Conservation (phyloP, 305 asterid genomes). For the Solanum hybrid region DNA sequence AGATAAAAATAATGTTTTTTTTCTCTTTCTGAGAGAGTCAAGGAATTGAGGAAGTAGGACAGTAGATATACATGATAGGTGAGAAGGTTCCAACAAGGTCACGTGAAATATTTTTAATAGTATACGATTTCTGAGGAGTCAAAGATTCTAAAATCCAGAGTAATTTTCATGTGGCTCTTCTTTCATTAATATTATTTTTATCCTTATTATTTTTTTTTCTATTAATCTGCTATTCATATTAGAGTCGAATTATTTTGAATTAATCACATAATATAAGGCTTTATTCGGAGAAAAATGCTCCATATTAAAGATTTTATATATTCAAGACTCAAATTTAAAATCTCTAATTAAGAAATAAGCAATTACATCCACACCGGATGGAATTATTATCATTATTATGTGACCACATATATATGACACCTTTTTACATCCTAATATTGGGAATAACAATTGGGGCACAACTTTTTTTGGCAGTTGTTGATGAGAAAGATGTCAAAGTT, state of each 20-base stretch:
- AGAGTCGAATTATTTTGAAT: rapidly evolving
- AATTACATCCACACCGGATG: too few relatives aligned
- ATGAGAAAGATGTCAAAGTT: not conserved
- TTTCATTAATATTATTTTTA: not conserved
- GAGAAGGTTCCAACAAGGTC: not conserved
- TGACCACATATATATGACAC: not conserved
- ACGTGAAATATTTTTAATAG: not conserved
- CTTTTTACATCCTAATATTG: not conserved
- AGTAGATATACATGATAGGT: not conserved
- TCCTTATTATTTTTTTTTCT: not conserved
- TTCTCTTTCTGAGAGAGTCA: not conserved
- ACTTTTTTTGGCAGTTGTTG: not conserved
- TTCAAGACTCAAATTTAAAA: not conserved
- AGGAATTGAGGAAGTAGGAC: not conserved
- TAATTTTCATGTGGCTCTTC: not conserved
- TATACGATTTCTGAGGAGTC: not conserved
- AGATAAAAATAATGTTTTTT: not conserved
- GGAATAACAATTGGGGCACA: not conserved
- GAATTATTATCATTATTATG: not conserved
- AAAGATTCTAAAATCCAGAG: not conserved
- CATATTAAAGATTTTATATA: not conserved
- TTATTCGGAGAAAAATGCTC: too few relatives aligned
- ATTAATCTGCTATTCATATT: too few relatives aligned
- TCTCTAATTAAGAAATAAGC: not conserved
- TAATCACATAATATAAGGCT: too few relatives aligned